phyloP scores from a whole-genome alignment of 1,284 basidiomycete genomes.

The Marasmius tenuissimus region DNA sequence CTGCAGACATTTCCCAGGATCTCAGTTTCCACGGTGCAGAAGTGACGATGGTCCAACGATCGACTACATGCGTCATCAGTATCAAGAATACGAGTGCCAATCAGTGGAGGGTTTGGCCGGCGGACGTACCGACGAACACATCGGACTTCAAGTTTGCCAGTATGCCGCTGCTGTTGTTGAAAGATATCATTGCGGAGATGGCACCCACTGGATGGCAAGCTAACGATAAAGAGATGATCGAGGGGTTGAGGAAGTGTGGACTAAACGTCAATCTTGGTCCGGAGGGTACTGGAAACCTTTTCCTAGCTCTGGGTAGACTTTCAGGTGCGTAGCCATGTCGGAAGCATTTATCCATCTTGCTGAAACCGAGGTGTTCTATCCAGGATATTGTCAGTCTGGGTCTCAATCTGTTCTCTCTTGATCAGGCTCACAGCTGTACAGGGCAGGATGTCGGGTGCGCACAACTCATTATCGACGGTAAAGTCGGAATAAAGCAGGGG shows the following conservation, averaged over 20 bases:
- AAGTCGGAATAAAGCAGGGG: constrained; percentile 28
- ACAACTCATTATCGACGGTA: constrained; percentile 26
- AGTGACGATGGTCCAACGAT: constrained; percentile 41
- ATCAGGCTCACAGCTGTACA: constrained; percentile 7
- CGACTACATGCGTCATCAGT: constrained; percentile 36
- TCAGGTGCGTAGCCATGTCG: constrained; percentile 23
- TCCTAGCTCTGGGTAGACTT: constrained; percentile 26
- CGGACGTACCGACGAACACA: constrained; percentile 39
- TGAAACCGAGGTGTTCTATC: not conserved
- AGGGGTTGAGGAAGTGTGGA: constrained; percentile 35
- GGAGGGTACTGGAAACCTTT: constrained; percentile 26
- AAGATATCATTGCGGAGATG: constrained; percentile 29
- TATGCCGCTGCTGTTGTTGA: constrained; percentile 38
- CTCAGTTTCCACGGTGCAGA: constrained; percentile 27
- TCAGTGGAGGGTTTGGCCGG: constrained; percentile 34
- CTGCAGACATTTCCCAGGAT: constrained; percentile 39
- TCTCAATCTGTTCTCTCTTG: not conserved
- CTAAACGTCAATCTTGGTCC: constrained; percentile 33
- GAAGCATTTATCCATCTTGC: not conserved
- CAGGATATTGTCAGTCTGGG: constrained; percentile 6
- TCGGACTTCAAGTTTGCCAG: constrained; percentile 45
- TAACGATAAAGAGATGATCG: constrained; percentile 32
- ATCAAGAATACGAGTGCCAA: constrained; percentile 23
- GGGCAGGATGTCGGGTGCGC: constrained; percentile 43
- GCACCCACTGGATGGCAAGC: constrained; percentile 25